Evolutionary conservation across 352 stramenopile genomes (phyloP), one percentile per base, ranked within the genome.

Genomic region (Globisporangium heterothallicum): DNA sequence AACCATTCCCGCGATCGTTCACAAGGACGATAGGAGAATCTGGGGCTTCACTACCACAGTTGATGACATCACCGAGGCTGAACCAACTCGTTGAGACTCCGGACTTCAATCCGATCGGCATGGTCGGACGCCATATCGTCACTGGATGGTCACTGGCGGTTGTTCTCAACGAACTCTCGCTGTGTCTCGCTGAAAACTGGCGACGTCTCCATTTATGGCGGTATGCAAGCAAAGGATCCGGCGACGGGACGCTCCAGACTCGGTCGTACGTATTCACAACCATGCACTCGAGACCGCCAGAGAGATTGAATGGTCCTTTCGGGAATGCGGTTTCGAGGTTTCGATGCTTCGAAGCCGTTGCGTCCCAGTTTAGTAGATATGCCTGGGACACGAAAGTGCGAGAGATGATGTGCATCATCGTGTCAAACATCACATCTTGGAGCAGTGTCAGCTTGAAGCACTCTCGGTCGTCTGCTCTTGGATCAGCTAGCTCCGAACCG

Each of bases 161-260:
- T 47, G 76, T 84, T 52, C 70, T 67, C 61, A 64, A 84, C 12
- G 30, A 5, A 9, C 40, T 26, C 0, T 68, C 61, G 6, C 8
- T 24, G 9, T 34, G 30, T 12, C 42, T 25, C 4, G 50, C 24
- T 41, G 24, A 18, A 10, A 13, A 22, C 30, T 49, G 68, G 1
- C 72, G 66, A 22, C 89, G 90, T 32, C 84, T 62, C 84, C 84
- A 94, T 55, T 90, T 90, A 58, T 86, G 84, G 19, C 80, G 77
- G 51, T 87, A 86, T 44, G 86, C 80, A 12, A 92, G 60, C 26
- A 93, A 40, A 9, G 82, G 84, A 54, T 94, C 82, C 0, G 80
- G 66, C 16, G 79, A 68, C n/a, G 84, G 82, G 13, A 94, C 70
- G 53, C 80, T 88, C 82, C 84, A 94, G 21, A 93, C 46, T 6